A percentile compares a stretch with the other conserved stretches of the same genome.
phyloP scores from a whole-genome alignment of 2,329 filamentous ascomycete genomes.

The Penicillium sp. region DNA sequence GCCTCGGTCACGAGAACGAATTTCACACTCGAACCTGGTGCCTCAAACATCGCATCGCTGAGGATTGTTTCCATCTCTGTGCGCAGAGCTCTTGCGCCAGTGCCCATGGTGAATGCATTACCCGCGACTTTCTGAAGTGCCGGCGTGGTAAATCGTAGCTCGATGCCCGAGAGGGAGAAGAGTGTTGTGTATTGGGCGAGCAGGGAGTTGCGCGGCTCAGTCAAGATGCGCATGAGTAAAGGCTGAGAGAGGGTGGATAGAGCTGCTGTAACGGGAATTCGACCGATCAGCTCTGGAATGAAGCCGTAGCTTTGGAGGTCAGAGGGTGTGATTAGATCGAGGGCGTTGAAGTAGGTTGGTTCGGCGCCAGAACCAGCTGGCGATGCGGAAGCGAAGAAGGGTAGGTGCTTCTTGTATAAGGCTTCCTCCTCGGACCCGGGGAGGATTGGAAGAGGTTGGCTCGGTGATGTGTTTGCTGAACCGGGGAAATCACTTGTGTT shows the following conservation, averaged over 20 bases:
- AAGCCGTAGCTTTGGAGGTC: conserved; percentile 86
- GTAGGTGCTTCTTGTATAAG: conserved; percentile 60
- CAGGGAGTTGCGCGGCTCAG: conserved; percentile 86
- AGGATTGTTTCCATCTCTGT: conserved; percentile 80
- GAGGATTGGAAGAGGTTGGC: conserved; percentile 52
- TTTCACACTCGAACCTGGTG: conserved; percentile 65
- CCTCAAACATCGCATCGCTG: conserved; percentile 79
- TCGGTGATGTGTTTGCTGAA: conserved; percentile 21
- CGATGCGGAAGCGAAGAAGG: conserved; percentile 61
- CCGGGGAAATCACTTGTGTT: conserved; percentile 29
- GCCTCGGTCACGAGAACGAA: conserved; percentile 74
- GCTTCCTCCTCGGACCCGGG: conserved; percentile 67
- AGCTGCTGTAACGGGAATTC: conserved; percentile 86
- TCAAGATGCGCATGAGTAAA: conserved; percentile 80
- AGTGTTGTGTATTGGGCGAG: conserved; percentile 86
- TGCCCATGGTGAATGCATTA: conserved; percentile 67
- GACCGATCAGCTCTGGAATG: conserved; percentile 94
- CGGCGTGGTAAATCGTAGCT: conserved; percentile 78
- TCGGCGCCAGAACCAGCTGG: conserved; percentile 40
- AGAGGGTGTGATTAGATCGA: conserved; percentile 73
- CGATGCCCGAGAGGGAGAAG: conserved; percentile 76
- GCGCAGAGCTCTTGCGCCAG: conserved; percentile 76
- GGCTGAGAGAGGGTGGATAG: conserved; percentile 72
- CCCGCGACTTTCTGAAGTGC: conserved; percentile 81
- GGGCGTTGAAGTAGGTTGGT: conserved; percentile 56